Evolutionary conservation across 164 flowering plant species (phyloP).

Genomic region (Tetracentron sinense): DNA sequence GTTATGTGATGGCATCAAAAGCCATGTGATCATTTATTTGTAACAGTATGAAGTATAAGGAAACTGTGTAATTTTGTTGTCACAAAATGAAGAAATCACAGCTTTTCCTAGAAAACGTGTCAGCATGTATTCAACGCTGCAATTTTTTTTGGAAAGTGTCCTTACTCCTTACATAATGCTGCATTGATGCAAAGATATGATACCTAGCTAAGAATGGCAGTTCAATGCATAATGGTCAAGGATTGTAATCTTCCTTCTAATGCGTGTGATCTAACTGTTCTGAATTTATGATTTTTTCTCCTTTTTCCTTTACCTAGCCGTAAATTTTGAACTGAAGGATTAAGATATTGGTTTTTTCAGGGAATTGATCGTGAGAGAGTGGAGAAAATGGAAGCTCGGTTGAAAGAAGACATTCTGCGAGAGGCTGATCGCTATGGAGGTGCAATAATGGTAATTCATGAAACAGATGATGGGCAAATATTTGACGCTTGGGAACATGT

Average conservation of each 20-base stretch:
- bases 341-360: slow-evolving; percentile 31
- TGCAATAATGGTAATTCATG: slow-evolving; percentile 96
- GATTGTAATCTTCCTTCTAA: background rate
- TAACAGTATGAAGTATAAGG: no score
- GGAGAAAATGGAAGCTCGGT: slow-evolving; percentile 89
- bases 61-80: no score
- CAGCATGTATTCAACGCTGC: background rate
- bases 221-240: background rate
- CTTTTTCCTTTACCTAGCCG: background rate
- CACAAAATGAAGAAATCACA: no score
- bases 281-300: background rate
- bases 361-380: slow-evolving; percentile 94
- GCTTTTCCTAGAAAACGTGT: background rate
- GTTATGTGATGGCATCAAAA: no score
- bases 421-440: slow-evolving; percentile 78
- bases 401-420: slow-evolving; percentile 82
- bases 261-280: background rate
- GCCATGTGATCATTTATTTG: no score
- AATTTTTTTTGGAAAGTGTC: background rate
- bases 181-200: background rate
- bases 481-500: slow-evolving; percentile 97
- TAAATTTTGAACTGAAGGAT: background rate
- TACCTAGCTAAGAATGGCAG: background rate
- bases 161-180: background rate
- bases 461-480: slow-evolving; percentile 78